These are phyloP conservation scores for barrel medic (Medicago truncatula) DNA, from an alignment of 306 rosid species.

Conservation along the genomic window DNA sequence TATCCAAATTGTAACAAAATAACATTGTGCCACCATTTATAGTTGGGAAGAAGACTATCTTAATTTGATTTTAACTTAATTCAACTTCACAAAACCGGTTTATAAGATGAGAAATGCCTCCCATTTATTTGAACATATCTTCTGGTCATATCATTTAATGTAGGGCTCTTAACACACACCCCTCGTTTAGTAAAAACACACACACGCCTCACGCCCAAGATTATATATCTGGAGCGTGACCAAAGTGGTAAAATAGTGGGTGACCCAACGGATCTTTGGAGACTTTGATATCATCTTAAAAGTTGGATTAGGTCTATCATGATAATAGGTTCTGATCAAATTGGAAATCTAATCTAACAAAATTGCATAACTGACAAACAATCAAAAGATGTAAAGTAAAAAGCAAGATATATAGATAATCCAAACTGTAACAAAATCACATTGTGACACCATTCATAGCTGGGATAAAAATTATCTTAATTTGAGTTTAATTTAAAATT, in stretches of 20 bases:
- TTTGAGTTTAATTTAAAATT: neutral
- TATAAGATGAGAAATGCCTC: neutral
- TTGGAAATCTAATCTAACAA: neutral
- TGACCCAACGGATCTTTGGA: too few relatives aligned
- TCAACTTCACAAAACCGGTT: neutral
- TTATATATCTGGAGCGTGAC: too few relatives aligned
- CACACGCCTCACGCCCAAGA: neutral
- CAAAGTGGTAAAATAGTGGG: too few relatives aligned
- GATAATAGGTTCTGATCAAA: slow-evolving; percentile 19
- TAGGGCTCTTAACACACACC: neutral
- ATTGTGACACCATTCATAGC: slow-evolving; percentile 19
- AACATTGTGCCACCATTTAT: slow-evolving; percentile 15
- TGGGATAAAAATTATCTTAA: neutral
- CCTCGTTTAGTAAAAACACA: too few relatives aligned
- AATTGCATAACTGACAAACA: slow-evolving; percentile 31
- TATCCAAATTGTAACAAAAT: slow-evolving; percentile 20
- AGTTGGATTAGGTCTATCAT: too few relatives aligned
- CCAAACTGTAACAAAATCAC: slow-evolving; percentile 5
- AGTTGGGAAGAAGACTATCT: neutral
- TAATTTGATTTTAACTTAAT: neutral
- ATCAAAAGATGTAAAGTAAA: slow-evolving; percentile 2
- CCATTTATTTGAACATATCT: neutral
- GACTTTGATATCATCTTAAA: too few relatives aligned
- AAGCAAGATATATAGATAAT: slow-evolving; percentile 23
- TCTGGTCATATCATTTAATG: neutral